Evolutionary conservation across 257 asterid species (phyloP), one percentile per base, ranked within the genome.

Genomic region (Scutellaria minor): DNA sequence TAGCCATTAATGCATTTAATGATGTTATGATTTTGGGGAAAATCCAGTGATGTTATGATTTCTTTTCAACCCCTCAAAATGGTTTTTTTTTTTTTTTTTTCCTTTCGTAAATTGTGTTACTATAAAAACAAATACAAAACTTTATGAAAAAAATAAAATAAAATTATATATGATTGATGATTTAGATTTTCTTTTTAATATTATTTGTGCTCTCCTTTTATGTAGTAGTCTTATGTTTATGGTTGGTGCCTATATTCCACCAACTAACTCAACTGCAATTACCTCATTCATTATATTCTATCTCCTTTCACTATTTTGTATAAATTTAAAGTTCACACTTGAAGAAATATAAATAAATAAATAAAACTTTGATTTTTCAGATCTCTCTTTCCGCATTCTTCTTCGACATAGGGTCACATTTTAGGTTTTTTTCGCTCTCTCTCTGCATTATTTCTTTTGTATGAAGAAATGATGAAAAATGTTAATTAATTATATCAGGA

Each of bases 211-310:
- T 31, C 37, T 2, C 24, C 22, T 13, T 35, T 59, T 35, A 59
- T 13, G 45, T 12, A 20, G 65, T 39, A 61, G 52, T 18, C 24
- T 68, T 54, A 6, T 35, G 24, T 37, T 53, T 37, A 37, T 27
- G 59, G 8, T 47, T 66, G 46, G 47, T 47, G 71, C 52, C 73
- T 41, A 55, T 5, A 57, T 68, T 60, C 60, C 18, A 39, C 64
- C 74, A 75, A 51, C 80, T 61, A 75, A 68, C 75, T 37, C 68
- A 68, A 75, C 80, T 18, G 64, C 42, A 8, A 40, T 18, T 67
- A 3, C 72, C 74, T 57, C 22, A 67, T 18, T 58, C 22, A n/a
- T 39, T 37, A 5, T 11, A 12, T 12, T 31, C 37, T 31, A 3
- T 31, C 37, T 31, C 37, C 37, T 31, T 4, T 24, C 63, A 13